phyloP scores from a whole-genome alignment of 1,284 basidiomycete genomes.

The Sanghuangporus sanghuang region DNA sequence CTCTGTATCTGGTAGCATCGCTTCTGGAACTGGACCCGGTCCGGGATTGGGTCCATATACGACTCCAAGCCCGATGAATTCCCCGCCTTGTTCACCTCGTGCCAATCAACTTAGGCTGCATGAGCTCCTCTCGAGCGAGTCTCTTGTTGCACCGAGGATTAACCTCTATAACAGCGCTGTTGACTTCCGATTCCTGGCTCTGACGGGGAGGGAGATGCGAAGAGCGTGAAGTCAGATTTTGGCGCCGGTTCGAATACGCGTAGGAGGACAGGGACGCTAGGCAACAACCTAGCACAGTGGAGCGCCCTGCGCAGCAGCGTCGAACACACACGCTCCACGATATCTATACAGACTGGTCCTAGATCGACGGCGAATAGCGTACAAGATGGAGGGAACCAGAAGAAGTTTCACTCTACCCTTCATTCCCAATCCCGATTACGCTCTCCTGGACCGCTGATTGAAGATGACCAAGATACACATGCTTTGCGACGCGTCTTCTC shows the following conservation, averaged over 20 bases:
- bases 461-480: not conserved
- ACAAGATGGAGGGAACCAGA: not conserved
- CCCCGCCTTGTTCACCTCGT: not conserved
- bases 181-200: not conserved
- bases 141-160: not conserved
- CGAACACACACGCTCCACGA: not conserved
- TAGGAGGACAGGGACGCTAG: not conserved
- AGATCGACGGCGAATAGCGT: not conserved
- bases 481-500: not conserved
- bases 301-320: not conserved
- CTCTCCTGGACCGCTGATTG: not conserved
- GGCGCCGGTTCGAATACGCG: not conserved
- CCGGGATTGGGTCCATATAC: not conserved
- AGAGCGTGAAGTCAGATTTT: not conserved
- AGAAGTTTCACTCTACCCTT: not conserved
- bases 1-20: not conserved
- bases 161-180: not conserved
- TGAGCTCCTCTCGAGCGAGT: conserved; percentile 10
- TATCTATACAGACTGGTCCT: not conserved
- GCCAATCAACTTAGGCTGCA: not conserved
- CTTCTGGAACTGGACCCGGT: not conserved
- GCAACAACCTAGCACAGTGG: not conserved
- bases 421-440: not conserved
- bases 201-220: not conserved
- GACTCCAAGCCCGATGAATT: not conserved